These are phyloP conservation scores for Dalbergia oliveri DNA, from an alignment of 306 rosid species.

Conservation along the genomic window DNA sequence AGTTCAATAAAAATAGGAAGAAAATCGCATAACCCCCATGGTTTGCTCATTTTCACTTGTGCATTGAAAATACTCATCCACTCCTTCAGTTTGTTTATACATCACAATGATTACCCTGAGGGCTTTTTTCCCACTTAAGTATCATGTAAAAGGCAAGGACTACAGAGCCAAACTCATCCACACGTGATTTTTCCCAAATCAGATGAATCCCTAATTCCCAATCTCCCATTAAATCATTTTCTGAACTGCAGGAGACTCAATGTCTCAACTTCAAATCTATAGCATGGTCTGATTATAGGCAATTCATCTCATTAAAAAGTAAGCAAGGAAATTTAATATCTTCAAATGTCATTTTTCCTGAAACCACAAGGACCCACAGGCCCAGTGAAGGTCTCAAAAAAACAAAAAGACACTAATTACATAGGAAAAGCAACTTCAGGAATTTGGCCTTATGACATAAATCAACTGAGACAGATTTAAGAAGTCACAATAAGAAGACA, in stretches of 20 bases:
- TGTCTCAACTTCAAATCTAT: no score
- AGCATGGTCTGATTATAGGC: no score
- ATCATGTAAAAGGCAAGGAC: background rate
- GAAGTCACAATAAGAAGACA: background rate
- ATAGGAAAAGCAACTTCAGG: background rate
- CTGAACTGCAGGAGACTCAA: background rate
- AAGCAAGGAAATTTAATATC: background rate
- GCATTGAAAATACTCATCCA: background rate
- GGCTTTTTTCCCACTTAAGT: background rate
- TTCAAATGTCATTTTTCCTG: background rate
- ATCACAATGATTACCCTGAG: background rate
- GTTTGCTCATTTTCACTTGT: constrained; percentile 18
- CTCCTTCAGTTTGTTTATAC: background rate
- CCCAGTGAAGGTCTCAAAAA: background rate
- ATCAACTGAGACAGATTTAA: background rate
- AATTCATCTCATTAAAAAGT: background rate
- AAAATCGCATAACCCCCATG: background rate
- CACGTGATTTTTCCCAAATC: background rate
- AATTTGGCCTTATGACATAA: background rate
- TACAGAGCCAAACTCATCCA: background rate
- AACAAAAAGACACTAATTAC: background rate
- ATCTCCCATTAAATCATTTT: background rate
- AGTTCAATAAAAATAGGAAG: constrained; percentile 9
- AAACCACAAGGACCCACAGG: background rate
- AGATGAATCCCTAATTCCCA: background rate